These are phyloP conservation scores for Athelia psychrophila DNA, from an alignment of 1,284 basidiomycete genomes.

Conservation along the genomic window DNA sequence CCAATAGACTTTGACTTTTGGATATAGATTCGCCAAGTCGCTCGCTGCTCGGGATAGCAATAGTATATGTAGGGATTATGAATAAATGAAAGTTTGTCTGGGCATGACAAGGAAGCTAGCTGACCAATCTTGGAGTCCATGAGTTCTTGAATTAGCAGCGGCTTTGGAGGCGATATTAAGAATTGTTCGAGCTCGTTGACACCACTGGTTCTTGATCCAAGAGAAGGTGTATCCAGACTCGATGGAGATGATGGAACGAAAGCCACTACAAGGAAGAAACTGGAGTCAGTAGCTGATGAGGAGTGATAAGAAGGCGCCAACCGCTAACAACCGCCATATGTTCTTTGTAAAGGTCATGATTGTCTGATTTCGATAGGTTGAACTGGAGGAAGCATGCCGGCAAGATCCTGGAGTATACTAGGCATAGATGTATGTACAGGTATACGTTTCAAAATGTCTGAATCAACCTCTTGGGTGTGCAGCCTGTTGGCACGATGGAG, in stretches of 20 bases:
- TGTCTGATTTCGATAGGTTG: conserved; percentile 32
- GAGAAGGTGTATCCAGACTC: conserved; percentile 23
- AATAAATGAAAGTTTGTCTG: neutral
- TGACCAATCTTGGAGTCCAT: conserved; percentile 41
- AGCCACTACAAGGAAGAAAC: conserved; percentile 17
- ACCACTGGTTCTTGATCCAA: conserved; percentile 30
- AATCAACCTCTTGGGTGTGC: too few species aligned
- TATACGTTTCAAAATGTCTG: neutral
- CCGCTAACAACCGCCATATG: conserved; percentile 53
- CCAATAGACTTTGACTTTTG: conserved; percentile 18
- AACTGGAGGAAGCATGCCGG: conserved; percentile 17
- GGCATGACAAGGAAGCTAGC: conserved; percentile 19
- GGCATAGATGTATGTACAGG: conserved; percentile 10
- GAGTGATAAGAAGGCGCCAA: conserved; percentile 41
- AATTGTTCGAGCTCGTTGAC: conserved; percentile 48
- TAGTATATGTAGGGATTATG: conserved; percentile 30
- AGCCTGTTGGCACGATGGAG: conserved; percentile 41
- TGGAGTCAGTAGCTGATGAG: conserved; percentile 6
- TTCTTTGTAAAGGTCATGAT: too few species aligned
- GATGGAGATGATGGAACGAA: conserved; percentile 32
- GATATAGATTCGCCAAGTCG: conserved; percentile 14
- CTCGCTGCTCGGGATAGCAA: conserved; percentile 23
- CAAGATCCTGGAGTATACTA: conserved; percentile 24
- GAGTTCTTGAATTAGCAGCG: conserved; percentile 27
- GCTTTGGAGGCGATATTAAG: conserved; percentile 37